phyloP scores from a whole-genome alignment of 768 basidiomycete genomes.

The Rhizopogon roseolus region DNA sequence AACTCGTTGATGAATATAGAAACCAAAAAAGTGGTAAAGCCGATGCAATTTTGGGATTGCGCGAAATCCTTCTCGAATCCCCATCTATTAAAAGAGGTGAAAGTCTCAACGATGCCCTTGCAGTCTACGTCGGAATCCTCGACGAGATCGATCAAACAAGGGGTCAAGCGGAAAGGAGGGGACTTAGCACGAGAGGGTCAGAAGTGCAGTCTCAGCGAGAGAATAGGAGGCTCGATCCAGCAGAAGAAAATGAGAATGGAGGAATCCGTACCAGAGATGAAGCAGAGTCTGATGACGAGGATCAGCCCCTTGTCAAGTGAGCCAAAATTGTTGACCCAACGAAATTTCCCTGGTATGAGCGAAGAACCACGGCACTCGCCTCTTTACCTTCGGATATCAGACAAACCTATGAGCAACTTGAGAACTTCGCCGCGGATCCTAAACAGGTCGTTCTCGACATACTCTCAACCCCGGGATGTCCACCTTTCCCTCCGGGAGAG shows the following conservation, averaged over 20 bases:
- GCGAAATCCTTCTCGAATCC: not conserved
- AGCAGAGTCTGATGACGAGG: too few relatives aligned
- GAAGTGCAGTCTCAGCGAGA: not conserved
- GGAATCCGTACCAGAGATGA: not conserved
- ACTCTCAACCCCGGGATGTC: not conserved
- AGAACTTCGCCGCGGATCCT: not conserved
- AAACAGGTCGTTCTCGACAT: not conserved
- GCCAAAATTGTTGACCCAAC: not conserved
- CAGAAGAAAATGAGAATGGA: not conserved
- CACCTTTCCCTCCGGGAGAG: conserved; percentile 1
- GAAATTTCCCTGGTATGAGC: not conserved
- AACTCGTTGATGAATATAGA: not conserved
- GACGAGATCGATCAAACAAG: not conserved
- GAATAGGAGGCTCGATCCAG: not conserved
- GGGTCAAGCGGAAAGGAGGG: not conserved
- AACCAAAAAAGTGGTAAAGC: not conserved
- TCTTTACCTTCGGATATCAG: not conserved
- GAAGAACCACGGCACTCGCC: not conserved
- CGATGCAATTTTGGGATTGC: accelerated
- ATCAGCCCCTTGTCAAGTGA: too few relatives aligned
- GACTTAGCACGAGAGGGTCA: too few relatives aligned
- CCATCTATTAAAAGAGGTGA: not conserved
- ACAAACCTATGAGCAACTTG: not conserved
- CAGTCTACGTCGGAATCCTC: not conserved
- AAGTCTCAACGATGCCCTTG: not conserved